A percentile compares a stretch with the other conserved stretches of the same genome.
Conservation (phyloP, 2,329 filamentous ascomycete species). For the Fusarium sp. region DNA sequence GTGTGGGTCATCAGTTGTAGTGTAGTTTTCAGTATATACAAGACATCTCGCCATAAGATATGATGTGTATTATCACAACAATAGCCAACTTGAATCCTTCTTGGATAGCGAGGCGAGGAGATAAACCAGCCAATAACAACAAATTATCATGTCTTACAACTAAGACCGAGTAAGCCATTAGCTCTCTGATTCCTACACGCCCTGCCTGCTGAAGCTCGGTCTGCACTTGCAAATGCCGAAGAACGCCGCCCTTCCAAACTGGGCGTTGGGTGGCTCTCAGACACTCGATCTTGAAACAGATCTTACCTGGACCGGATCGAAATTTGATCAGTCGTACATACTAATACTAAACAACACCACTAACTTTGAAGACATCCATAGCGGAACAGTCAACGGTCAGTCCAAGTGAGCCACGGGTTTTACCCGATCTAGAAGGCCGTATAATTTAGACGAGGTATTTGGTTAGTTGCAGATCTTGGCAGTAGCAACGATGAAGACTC, state of each 20-base stretch:
- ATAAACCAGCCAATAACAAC: slow-evolving; percentile 10
- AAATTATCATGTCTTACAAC: slow-evolving; percentile 9
- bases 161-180: slow-evolving; percentile 2
- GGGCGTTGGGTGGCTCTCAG: slow-evolving; percentile 4
- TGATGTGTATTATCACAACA: background rate
- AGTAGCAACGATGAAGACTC: background rate
- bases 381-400: background rate
- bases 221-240: slow-evolving; percentile 22
- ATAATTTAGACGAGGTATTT: background rate
- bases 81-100: background rate
- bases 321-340: slow-evolving; percentile 4
- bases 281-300: slow-evolving; percentile 26
- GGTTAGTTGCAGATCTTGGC: background rate
- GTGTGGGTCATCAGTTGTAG: background rate
- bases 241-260: slow-evolving; percentile 30
- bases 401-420: background rate
- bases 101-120: background rate
- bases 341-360: background rate
- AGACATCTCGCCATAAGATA: background rate
- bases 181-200: background rate
- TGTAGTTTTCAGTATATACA: background rate
- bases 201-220: background rate
- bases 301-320: slow-evolving; percentile 24
- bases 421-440: background rate
- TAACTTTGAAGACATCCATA: background rate